These are phyloP conservation scores for Teunomyces pallodes DNA, from an alignment of 805 yeast genomes.

Conservation along the genomic window DNA sequence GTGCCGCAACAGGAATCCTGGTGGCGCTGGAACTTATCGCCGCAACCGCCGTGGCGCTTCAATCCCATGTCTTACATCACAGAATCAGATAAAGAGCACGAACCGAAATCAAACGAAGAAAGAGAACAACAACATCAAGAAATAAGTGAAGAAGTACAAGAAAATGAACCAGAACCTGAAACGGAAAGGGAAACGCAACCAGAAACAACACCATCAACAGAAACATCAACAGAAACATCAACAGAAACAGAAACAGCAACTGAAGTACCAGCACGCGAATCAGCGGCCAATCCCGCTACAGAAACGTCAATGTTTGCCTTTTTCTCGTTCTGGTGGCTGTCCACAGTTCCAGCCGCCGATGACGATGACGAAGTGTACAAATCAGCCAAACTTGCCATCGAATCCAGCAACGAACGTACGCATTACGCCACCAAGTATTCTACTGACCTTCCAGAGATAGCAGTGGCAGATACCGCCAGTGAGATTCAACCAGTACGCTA, in stretches of 20 bases:
- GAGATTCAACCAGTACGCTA: conserved; percentile 33
- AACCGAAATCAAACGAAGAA: not conserved
- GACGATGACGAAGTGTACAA: conserved; percentile 21
- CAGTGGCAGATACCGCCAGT: conserved; percentile 34
- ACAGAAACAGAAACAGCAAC: not conserved
- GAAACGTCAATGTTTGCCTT: not conserved
- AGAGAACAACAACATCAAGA: not conserved
- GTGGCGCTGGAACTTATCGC: not conserved
- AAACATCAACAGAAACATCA: not conserved
- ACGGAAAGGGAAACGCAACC: not conserved
- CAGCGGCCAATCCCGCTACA: not conserved
- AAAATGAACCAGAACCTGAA: not conserved
- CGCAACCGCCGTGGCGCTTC: not conserved
- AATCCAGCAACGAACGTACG: conserved; percentile 28
- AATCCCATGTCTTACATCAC: not conserved
- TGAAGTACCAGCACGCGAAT: not conserved
- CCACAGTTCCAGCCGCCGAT: not conserved
- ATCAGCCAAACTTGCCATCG: conserved; percentile 32
- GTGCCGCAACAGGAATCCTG: not conserved
- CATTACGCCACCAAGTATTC: conserved; percentile 32
- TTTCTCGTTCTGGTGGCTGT: not conserved
- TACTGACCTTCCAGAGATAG: conserved; percentile 19
- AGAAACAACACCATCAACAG: not conserved
- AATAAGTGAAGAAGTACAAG: not conserved
- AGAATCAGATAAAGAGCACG: too few relatives aligned